Percentiles rank a stretch among this genome's conserved stretches.
Evolutionary conservation across 2,329 filamentous ascomycete genomes (phyloP).

Genomic region (Macrophomina phaseolina): DNA sequence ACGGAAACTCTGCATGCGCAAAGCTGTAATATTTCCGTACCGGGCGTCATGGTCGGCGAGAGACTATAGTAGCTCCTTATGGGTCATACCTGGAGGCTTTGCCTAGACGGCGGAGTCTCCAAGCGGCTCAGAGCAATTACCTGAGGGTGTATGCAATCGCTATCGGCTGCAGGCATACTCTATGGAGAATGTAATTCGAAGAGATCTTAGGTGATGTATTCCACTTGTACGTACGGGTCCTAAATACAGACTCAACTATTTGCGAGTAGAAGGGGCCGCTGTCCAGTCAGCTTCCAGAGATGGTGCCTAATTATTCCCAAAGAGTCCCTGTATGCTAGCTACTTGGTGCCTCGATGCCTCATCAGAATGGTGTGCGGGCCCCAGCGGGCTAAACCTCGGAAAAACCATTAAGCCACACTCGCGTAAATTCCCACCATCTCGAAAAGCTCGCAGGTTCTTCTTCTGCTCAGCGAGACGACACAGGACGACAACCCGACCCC

Average conservation of each 20-base stretch:
- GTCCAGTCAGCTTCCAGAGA: neutral
- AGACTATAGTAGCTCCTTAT: too few species aligned
- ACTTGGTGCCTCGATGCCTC: neutral
- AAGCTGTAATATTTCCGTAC: too few species aligned
- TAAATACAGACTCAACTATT: too few species aligned
- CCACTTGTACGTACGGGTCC: neutral
- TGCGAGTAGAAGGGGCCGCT: neutral
- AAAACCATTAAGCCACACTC: constrained; percentile 1
- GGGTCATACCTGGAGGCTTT: too few species aligned
- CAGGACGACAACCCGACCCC: constrained; percentile 24
- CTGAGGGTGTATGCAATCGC: too few species aligned
- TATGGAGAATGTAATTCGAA: too few species aligned
- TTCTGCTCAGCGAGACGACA: constrained; percentile 22
- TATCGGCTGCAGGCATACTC: too few species aligned
- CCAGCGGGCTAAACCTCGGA: neutral
- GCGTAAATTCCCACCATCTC: constrained; percentile 22
- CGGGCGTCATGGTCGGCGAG: too few species aligned
- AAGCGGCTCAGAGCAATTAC: too few species aligned
- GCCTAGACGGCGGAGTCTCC: too few species aligned
- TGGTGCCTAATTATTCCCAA: neutral
- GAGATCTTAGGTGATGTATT: neutral
- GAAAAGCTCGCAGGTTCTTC: constrained; percentile 18
- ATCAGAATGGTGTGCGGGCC: neutral
- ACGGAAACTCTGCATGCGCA: too few species aligned
- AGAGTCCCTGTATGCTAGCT: neutral